These are phyloP conservation scores for Globisporangium yorkense DNA, from an alignment of 352 stramenopile species.

Conservation along the genomic window DNA sequence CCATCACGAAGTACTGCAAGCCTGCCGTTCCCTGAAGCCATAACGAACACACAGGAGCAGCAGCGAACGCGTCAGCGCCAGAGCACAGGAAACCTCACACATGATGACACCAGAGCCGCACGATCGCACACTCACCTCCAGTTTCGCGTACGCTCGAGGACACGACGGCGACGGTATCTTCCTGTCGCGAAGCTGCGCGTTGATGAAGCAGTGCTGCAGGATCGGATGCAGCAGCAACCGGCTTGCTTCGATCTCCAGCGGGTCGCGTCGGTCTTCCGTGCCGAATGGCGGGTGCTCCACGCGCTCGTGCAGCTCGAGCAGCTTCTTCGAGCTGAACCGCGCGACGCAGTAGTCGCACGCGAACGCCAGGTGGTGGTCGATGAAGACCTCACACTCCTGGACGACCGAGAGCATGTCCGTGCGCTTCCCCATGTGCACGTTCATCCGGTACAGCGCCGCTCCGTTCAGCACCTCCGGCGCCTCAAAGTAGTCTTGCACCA, in stretches of 20 bases:
- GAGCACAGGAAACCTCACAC: background rate
- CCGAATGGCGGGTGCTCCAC: conserved; percentile 25
- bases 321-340: conserved; percentile 43
- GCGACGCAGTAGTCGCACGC: conserved; percentile 34
- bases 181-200: conserved; percentile 27
- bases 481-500: conserved; percentile 30
- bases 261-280: conserved; percentile 5
- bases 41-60: background rate
- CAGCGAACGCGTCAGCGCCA: conserved; percentile 21
- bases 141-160: conserved; percentile 65
- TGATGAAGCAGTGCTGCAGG: conserved; percentile 43
- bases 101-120: conserved; percentile 1
- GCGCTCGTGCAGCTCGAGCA: conserved; percentile 46
- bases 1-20: conserved; percentile 70
- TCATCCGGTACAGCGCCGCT: conserved; percentile 14
- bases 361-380: conserved; percentile 48
- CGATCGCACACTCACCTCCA: conserved; percentile 37
- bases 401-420: conserved; percentile 26
- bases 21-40: background rate
- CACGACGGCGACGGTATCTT: conserved; percentile 15
- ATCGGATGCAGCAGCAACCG: conserved; percentile 35
- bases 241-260: conserved; percentile 32
- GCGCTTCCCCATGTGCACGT: conserved; percentile 10
- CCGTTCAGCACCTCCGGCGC: conserved; percentile 20
- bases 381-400: conserved; percentile 53